These are phyloP conservation scores for Arthrobotrys sphaeroides DNA, from an alignment of 2,329 filamentous ascomycete species.

Conservation along the genomic window DNA sequence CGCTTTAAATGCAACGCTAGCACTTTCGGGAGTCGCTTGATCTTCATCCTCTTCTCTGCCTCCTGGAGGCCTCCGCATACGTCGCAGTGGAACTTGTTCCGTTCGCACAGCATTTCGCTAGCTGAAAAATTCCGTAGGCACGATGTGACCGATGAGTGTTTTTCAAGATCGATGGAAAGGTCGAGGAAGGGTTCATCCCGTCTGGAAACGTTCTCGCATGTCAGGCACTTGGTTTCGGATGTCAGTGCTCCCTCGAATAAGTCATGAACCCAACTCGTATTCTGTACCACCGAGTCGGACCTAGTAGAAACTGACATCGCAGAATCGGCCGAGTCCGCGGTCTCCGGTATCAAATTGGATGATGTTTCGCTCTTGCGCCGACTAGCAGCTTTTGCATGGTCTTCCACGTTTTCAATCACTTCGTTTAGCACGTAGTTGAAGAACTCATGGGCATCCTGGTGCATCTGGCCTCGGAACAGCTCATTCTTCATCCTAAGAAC, in stretches of 20 bases:
- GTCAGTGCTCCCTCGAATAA: conserved; percentile 94
- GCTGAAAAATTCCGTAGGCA: conserved; percentile 95
- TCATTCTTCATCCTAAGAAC: conserved; percentile 94
- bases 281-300: conserved; percentile 64
- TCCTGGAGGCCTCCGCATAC: conserved; percentile 96
- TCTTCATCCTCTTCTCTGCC: conserved; percentile 99
- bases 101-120: conserved; percentile 97
- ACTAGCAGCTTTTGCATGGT: conserved; percentile 75
- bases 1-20: conserved; percentile 92
- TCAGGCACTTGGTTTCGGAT: conserved; percentile 94
- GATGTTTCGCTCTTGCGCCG: conserved; percentile 64
- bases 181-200: conserved; percentile 96
- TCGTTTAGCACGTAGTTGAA: conserved; percentile 94
- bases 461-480: conserved; percentile 96
- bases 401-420: conserved; percentile 91
- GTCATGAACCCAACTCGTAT: conserved; percentile 90
- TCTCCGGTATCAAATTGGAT: conserved; percentile 58
- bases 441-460: conserved; percentile 98
- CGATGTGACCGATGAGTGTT: conserved; percentile 94
- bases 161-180: conserved; percentile 91
- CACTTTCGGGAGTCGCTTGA: conserved; percentile 91
- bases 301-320: conserved; percentile 58
- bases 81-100: conserved; percentile 99
- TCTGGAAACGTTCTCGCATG: conserved; percentile 94
- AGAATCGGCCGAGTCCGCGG: conserved; percentile 57